Percentiles rank a stretch among this genome's conserved stretches.
Evolutionary conservation across 371 early-diverging fungal genomes (phyloP).

Genomic region (Hamiltosporidium tvaerminnensis): DNA sequence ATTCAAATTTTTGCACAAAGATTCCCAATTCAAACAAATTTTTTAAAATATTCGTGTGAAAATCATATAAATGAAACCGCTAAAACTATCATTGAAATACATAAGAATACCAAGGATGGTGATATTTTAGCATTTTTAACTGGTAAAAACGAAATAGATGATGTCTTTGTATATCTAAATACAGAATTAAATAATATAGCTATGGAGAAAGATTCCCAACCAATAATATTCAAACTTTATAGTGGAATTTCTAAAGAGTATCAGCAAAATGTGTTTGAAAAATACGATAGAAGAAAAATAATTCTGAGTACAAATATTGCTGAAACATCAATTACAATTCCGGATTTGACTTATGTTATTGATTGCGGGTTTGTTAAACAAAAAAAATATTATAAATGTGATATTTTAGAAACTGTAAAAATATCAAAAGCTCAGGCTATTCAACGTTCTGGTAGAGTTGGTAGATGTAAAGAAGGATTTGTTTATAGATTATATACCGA

Average conservation of each 20-base stretch:
- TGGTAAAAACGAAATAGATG: no score
- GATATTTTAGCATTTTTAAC: no score
- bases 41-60: no score
- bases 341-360: conserved; percentile 78
- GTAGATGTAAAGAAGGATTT: conserved; percentile 46
- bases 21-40: no score
- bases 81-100: no score
- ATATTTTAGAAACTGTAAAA: conserved; percentile 4
- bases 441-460: conserved; percentile 53
- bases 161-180: no score
- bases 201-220: no score
- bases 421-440: conserved; percentile 51
- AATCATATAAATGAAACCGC: no score
- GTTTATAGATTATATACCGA: conserved; percentile 54
- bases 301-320: conserved; percentile 75
- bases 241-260: conserved; percentile 50
- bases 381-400: conserved; percentile 34
- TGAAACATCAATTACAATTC: conserved; percentile 93
- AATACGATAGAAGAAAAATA: conserved; percentile 24
- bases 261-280: conserved; percentile 33
- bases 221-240: conserved; percentile 8
- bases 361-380: conserved; percentile 85
- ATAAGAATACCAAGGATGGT: no score
- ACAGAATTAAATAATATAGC: no score
- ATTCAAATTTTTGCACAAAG: no score